Conservation (phyloP, 148 eudicot species). For the Rhododendron molle region DNA sequence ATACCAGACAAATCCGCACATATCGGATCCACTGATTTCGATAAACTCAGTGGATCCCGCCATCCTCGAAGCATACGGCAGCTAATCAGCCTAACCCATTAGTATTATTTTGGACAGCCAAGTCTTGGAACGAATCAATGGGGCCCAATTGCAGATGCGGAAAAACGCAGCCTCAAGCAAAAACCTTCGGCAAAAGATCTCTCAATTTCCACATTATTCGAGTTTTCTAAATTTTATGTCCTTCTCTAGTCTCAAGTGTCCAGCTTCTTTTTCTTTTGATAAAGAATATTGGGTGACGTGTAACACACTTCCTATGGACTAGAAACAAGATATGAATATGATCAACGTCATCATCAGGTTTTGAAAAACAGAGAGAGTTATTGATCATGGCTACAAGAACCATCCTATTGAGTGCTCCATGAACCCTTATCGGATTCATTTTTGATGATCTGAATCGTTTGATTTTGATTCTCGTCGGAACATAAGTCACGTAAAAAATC, state of each 20-base stretch:
- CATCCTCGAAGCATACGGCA: not conserved
- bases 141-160: not conserved
- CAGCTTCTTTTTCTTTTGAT: not conserved
- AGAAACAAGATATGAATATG: not conserved
- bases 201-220: not conserved
- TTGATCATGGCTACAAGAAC: too few species aligned
- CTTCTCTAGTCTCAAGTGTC: not conserved
- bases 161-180: not conserved
- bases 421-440: not conserved
- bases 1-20: not conserved
- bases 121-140: not conserved
- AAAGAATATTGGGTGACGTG: not conserved
- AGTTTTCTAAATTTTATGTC: not conserved
- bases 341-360: too few species aligned
- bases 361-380: too few species aligned
- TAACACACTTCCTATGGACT: not conserved
- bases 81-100: not conserved
- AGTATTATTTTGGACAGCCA: not conserved
- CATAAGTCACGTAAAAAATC: too few species aligned
- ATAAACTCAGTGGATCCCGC: not conserved
- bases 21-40: not conserved
- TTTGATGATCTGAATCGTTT: not conserved
- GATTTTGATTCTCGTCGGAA: not conserved
- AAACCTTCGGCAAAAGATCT: not conserved
- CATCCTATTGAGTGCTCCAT: not conserved